Conservation (phyloP, 1,284 basidiomycete species). For the Tylopilus sp. region DNA sequence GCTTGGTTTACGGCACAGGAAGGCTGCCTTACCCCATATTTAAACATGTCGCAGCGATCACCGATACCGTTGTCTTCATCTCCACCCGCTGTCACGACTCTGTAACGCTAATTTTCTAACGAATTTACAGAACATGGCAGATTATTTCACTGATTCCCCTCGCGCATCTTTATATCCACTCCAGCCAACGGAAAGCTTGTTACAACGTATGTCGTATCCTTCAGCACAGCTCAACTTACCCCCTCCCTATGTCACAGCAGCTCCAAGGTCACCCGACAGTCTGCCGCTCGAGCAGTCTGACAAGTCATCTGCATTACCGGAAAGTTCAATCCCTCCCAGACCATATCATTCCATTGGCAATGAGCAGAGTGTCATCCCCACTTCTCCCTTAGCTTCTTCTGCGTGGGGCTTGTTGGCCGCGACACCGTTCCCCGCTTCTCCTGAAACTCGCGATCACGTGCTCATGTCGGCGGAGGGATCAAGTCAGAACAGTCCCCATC, state of each 20-base stretch:
- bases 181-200: slow-evolving; percentile 3
- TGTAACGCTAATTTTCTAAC: slow-evolving; percentile 7
- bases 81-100: slow-evolving; percentile 3
- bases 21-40: slow-evolving; percentile 5
- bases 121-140: slow-evolving; percentile 19
- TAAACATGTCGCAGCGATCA: slow-evolving; percentile 7
- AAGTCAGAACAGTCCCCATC: slow-evolving; percentile 32
- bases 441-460: slow-evolving; percentile 16
- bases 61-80: too few species aligned
- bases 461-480: slow-evolving; percentile 31
- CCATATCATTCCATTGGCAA: slow-evolving; percentile 20
- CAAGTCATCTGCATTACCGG: slow-evolving; percentile 39
- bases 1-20: slow-evolving; percentile 20
- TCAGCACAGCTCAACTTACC: neutral
- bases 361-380: slow-evolving; percentile 25
- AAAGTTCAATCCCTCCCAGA: slow-evolving; percentile 29
- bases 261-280: slow-evolving; percentile 1
- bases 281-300: slow-evolving; percentile 38
- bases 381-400: slow-evolving; percentile 28
- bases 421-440: slow-evolving; percentile 21
- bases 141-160: slow-evolving; percentile 24
- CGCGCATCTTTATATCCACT: slow-evolving; percentile 2
- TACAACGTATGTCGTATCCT: slow-evolving; percentile 7
- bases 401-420: slow-evolving; percentile 17
- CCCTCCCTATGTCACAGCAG: slow-evolving; percentile 5